Evolutionary conservation across 345 rosid species (phyloP).

Genomic region (Boechera divaricarpa): DNA sequence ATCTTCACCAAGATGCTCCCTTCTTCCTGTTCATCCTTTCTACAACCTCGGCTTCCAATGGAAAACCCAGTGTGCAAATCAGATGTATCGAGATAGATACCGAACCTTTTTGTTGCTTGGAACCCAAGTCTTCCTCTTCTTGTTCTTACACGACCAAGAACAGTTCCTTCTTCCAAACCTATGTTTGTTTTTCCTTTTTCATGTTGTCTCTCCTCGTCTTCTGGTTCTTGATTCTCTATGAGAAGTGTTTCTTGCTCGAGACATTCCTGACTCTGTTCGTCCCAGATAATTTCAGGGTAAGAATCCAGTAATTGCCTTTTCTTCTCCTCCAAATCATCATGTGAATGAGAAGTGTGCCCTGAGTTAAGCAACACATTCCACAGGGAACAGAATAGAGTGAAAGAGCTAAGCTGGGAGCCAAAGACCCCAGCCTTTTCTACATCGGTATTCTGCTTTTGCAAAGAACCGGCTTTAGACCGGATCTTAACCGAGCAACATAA

Average conservation of each 20-base stretch:
- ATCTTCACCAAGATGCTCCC: constrained; percentile 28
- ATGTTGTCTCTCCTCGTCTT: background rate
- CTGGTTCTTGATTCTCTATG: constrained; percentile 7
- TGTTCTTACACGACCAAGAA: constrained; percentile 13
- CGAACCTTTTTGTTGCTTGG: constrained; percentile 29
- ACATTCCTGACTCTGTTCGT: constrained; percentile 28
- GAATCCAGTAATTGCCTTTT: constrained; percentile 10
- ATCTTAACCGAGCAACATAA: constrained; percentile 66
- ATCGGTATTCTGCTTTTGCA: constrained; percentile 42
- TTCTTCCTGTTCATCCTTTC: background rate
- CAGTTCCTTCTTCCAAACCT: background rate
- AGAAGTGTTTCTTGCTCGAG: constrained; percentile 15
- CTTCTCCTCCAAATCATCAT: constrained; percentile 31
- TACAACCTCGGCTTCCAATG: background rate
- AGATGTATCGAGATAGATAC: constrained; percentile 38
- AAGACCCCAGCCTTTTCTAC: constrained; percentile 44
- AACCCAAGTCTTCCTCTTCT: constrained; percentile 37
- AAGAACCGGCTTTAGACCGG: constrained; percentile 48
- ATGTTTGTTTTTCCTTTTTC: background rate
- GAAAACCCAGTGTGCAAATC: constrained; percentile 37
- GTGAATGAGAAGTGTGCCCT: constrained; percentile 31
- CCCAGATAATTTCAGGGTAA: constrained; percentile 19
- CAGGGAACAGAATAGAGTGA: constrained; percentile 52
- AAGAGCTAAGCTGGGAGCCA: constrained; percentile 42
- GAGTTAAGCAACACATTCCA: constrained; percentile 56